These are phyloP conservation scores for Dalbergia cultrata DNA, from an alignment of 306 rosid genomes.

Conservation along the genomic window DNA sequence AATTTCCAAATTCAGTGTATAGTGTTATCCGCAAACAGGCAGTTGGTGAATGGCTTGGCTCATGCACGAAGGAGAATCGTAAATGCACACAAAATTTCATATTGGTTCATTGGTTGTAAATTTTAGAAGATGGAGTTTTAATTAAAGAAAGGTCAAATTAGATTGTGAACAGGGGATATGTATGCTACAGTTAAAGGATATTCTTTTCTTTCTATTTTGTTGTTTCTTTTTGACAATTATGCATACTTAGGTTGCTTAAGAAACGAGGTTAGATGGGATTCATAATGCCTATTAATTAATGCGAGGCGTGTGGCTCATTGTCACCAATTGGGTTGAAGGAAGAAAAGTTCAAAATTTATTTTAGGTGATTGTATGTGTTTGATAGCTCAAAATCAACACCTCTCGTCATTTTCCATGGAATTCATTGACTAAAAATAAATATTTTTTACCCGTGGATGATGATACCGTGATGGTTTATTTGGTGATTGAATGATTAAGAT, in stretches of 20 bases:
- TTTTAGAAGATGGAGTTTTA: background rate
- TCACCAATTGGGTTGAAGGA: background rate
- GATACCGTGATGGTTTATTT: background rate
- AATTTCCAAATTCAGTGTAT: background rate
- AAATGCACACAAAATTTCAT: background rate
- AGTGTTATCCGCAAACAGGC: too few species aligned
- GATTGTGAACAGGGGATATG: background rate
- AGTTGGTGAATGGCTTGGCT: background rate
- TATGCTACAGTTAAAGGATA: background rate
- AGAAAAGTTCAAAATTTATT: background rate
- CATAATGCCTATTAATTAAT: background rate
- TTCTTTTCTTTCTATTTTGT: background rate
- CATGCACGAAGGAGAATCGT: slow-evolving; percentile 6
- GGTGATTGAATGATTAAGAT: background rate
- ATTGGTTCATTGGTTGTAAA: too few species aligned
- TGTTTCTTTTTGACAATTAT: background rate
- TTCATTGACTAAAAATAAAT: background rate
- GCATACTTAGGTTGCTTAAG: background rate
- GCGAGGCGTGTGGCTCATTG: slow-evolving; percentile 9
- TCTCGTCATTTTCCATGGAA: background rate
- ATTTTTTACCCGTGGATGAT: background rate
- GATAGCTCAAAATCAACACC: background rate
- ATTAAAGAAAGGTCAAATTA: background rate
- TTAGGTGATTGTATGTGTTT: background rate
- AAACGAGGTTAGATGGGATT: background rate